Evolutionary conservation across 1,284 basidiomycete species (phyloP), one percentile per base, ranked within the genome.

Genomic region (Cryptococcus sp.): DNA sequence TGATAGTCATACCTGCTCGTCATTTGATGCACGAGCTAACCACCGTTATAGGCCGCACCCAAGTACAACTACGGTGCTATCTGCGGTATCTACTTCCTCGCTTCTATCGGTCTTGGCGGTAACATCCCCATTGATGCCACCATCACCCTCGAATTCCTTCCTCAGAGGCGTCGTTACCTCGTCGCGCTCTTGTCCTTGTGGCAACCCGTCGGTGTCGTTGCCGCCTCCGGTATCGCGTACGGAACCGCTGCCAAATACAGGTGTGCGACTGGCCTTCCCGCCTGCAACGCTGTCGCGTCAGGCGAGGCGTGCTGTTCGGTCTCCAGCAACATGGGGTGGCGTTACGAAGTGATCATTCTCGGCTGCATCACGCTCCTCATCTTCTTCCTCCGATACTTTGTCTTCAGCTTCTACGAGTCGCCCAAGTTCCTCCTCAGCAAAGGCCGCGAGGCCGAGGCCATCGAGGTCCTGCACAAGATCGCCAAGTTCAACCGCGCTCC

Each of bases 401-500:
- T 87, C 50, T 90, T 90, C 80, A 79, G 82, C 25, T 82, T 91
- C 47, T 79, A 85, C 50, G 89, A 91, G 76, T 86, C 85, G 54
- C 88, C 88, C 3, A 88, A 88, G 73, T 90, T 82, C 73, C 83
- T 92, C 39, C 84, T 91, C 72, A 85, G 86, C 4, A 84, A 85
- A 57, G 88, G 88, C 0, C 80, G 81, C 40, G 89, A 91, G 65
- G 83, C 81, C 16, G 83, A 86, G 46, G 90, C 90, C 0, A 83
- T 92, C 15, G 83, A 83, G 20, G 82, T 90, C 50, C 78, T 93
- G n/a, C 82, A 86, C 59, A 80, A 81, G 19, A 82, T 92, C 13
- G 89, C 90, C 1, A 74, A 78, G 25, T 88, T 85, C 76, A 92
- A 94, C 71, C 57, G 59, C 23, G 60, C 56, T 3, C 55, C 69